phyloP scores from a whole-genome alignment of 2,329 filamentous ascomycete species.

The Pestalotiopsis sp. region DNA sequence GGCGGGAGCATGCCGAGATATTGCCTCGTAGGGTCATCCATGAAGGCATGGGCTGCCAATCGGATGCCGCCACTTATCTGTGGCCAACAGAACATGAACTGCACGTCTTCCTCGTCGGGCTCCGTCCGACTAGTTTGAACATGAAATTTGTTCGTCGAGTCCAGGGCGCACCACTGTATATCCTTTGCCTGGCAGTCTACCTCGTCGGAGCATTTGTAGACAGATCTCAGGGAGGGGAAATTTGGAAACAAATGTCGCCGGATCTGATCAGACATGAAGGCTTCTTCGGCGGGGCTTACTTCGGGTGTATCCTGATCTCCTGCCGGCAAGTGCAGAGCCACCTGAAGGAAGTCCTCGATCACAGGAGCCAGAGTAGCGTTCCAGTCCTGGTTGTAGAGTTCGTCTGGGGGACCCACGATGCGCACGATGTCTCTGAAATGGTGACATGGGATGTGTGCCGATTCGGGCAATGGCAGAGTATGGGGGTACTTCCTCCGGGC shows the following conservation, averaged over 20 bases:
- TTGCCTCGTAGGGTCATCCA: slow-evolving; percentile 10
- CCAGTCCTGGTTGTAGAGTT: background rate
- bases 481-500: slow-evolving; percentile 36
- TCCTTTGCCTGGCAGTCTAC: slow-evolving; percentile 5
- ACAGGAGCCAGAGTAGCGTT: background rate
- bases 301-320: background rate
- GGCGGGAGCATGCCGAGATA: background rate
- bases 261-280: slow-evolving; percentile 10
- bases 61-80: slow-evolving; percentile 13
- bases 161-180: slow-evolving; percentile 28
- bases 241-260: background rate
- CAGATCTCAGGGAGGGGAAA: slow-evolving; percentile 15
- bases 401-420: slow-evolving; percentile 5
- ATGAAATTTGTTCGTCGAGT: slow-evolving; percentile 23
- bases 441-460: slow-evolving; percentile 29
- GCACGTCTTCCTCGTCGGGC: slow-evolving; percentile 21
- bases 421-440: slow-evolving; percentile 31
- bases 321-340: background rate
- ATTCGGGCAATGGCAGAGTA: slow-evolving; percentile 23
- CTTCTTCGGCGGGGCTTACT: background rate
- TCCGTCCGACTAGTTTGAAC: slow-evolving; percentile 21
- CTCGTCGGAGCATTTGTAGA: slow-evolving; percentile 21
- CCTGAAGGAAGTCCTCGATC: background rate
- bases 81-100: slow-evolving; percentile 34
- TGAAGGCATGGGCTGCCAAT: background rate